Conservation (phyloP, 1,284 basidiomycete species). For the Tilletia caries region DNA sequence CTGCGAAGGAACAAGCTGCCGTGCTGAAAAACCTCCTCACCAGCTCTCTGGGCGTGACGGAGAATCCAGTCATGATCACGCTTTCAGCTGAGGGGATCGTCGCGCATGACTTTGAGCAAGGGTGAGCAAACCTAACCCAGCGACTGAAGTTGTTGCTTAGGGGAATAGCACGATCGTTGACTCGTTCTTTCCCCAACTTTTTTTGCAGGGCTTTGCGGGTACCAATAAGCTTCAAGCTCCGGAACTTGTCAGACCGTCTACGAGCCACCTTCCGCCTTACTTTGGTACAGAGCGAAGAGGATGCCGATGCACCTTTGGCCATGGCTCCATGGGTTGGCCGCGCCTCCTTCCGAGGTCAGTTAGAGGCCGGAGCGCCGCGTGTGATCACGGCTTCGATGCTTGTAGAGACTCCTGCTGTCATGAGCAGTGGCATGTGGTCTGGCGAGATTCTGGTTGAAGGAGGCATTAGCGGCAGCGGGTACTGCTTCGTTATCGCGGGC, state of each 20-base stretch:
- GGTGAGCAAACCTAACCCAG: conserved; percentile 8
- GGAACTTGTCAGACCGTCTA: neutral
- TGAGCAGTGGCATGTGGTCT: neutral
- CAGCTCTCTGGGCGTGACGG: conserved; percentile 26
- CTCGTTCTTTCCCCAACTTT: neutral
- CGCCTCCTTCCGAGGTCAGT: neutral
- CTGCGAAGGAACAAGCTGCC: conserved; percentile 25
- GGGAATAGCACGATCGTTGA: too few species aligned
- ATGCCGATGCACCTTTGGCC: neutral
- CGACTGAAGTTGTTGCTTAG: too few species aligned
- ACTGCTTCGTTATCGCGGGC: neutral
- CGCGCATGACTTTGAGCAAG: conserved; percentile 13
- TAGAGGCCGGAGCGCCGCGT: neutral
- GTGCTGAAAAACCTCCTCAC: conserved; percentile 25
- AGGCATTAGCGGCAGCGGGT: neutral
- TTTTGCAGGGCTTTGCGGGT: neutral
- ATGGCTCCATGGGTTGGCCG: conserved; percentile 5
- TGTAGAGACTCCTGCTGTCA: neutral
- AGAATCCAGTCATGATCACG: conserved; percentile 25
- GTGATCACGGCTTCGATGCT: neutral
- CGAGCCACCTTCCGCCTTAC: neutral
- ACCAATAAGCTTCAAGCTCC: conserved; percentile 1
- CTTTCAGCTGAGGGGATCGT: neutral
- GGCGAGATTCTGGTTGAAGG: neutral
- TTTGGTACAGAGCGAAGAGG: neutral